Evolutionary conservation across 169 alveolate genomes (phyloP).

Genomic region (Plasmodium sp.): DNA sequence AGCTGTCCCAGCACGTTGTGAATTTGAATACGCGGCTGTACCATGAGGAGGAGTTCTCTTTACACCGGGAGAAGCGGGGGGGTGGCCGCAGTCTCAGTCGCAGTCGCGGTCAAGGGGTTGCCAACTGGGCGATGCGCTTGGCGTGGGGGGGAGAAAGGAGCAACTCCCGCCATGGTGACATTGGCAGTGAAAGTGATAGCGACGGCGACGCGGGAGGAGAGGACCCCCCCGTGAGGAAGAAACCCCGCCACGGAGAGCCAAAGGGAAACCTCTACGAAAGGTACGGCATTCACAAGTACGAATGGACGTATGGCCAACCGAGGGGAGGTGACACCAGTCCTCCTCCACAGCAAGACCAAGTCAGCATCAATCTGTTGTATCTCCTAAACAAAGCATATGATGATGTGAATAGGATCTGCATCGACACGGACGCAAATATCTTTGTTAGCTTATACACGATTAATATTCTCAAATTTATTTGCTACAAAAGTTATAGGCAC

Average conservation of each 20-base stretch:
- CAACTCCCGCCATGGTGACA: background rate
- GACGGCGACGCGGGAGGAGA: background rate
- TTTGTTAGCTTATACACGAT: conserved; percentile 26
- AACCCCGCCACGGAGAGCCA: background rate
- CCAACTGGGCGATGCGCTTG: background rate
- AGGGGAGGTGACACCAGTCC: background rate
- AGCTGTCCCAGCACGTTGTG: conserved; percentile 17
- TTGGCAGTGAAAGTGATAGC: background rate
- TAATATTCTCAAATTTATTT: conserved; percentile 44
- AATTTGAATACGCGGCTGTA: conserved; percentile 20
- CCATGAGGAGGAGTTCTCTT: conserved; percentile 7
- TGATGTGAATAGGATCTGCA: conserved; percentile 24
- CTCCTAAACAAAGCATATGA: conserved; percentile 47
- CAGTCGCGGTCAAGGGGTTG: background rate
- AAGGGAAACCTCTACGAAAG: conserved; percentile 36
- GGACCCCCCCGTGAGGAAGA: background rate
- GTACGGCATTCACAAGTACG: conserved; percentile 27
- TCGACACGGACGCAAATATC: conserved; percentile 42
- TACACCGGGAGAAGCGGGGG: background rate
- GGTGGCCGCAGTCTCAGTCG: background rate
- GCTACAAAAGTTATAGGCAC: conserved; percentile 3
- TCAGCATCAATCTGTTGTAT: conserved; percentile 22
- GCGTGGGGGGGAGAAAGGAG: background rate
- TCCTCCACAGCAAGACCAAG: background rate
- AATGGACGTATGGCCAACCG: background rate